Conservation (phyloP, 305 asterid species). For the Plantago lanceolata region DNA sequence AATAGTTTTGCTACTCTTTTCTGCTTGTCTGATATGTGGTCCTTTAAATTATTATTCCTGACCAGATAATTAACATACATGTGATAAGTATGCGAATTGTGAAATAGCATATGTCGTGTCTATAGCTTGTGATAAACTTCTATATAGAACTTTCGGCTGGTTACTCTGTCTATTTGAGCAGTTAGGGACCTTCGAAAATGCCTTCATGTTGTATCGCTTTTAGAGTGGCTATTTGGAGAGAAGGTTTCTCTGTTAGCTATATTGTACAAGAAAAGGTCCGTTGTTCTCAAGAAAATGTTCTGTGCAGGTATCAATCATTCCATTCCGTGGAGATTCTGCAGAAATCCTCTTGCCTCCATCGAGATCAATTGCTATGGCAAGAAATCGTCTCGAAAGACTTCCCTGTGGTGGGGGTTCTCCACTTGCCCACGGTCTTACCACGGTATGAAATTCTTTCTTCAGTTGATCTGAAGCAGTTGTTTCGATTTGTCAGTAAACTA, state of each 20-base stretch:
- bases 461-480: slow-evolving; percentile 1
- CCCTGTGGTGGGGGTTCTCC: slow-evolving; percentile 99
- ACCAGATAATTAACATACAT: background rate
- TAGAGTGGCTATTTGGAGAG: background rate
- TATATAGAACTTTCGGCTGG: background rate
- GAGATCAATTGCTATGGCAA: slow-evolving; percentile 96
- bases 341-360: slow-evolving; percentile 99
- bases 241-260: too few species aligned
- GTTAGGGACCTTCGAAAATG: background rate
- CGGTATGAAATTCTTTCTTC: slow-evolving; percentile 45
- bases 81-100: too few species aligned
- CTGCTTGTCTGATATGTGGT: slow-evolving; percentile 1
- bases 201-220: background rate
- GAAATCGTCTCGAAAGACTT: slow-evolving; percentile 96
- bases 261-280: background rate
- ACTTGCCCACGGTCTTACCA: slow-evolving; percentile 97
- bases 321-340: slow-evolving; percentile 98
- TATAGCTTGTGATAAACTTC: background rate
- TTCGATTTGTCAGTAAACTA: background rate
- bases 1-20: slow-evolving; percentile 11
- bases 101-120: background rate
- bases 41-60: background rate
- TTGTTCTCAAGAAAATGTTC: slow-evolving; percentile 7
- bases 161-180: background rate
- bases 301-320: slow-evolving; percentile 80